A percentile compares a stretch with the other conserved stretches of the same genome.
Evolutionary conservation across 352 stramenopile genomes (phyloP).

Genomic region (Phytophthora ramorum): DNA sequence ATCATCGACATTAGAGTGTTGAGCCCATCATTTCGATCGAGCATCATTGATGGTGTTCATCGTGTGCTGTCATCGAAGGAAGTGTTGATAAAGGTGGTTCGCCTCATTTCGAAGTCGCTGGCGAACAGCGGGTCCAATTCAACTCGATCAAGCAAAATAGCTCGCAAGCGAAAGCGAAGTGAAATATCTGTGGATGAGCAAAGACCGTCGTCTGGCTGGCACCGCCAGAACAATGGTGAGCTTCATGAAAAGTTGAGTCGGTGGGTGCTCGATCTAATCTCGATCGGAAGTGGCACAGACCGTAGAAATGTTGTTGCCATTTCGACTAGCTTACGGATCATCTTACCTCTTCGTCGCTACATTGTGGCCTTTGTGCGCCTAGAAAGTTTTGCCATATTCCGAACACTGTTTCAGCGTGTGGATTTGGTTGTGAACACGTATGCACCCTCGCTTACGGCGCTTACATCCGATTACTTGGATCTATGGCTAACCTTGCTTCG

Average conservation of each 20-base stretch:
- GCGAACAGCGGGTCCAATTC: conserved; percentile 7
- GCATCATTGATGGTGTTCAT: conserved; percentile 34
- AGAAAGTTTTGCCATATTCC: conserved; percentile 50
- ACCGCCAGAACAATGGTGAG: conserved; percentile 16
- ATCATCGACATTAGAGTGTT: conserved; percentile 26
- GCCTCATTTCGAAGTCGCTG: conserved; percentile 34
- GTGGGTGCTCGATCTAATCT: conserved; percentile 55
- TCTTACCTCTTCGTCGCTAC: conserved; percentile 57
- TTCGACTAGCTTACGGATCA: conserved; percentile 43
- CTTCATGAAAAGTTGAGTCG: conserved; percentile 43
- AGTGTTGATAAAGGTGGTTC: conserved; percentile 33
- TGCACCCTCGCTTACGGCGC: conserved; percentile 29
- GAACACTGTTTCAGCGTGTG: conserved; percentile 53
- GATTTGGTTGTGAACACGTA: conserved; percentile 52
- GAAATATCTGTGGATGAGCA: conserved; percentile 9
- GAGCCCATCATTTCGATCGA: conserved; percentile 20
- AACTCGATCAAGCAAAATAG: conserved; percentile 16
- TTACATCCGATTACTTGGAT: conserved; percentile 48
- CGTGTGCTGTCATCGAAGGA: conserved; percentile 30
- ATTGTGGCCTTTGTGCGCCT: conserved; percentile 43
- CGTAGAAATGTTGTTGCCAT: conserved; percentile 40
- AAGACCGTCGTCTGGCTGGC: neutral
- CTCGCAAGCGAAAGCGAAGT: conserved; percentile 38
- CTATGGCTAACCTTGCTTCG: conserved; percentile 54
- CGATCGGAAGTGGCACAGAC: conserved; percentile 40